A percentile compares a stretch with the other conserved stretches of the same genome.
These are phyloP conservation scores for Eucalyptus sideroxylon DNA, from an alignment of 345 rosid genomes.

Conservation along the genomic window DNA sequence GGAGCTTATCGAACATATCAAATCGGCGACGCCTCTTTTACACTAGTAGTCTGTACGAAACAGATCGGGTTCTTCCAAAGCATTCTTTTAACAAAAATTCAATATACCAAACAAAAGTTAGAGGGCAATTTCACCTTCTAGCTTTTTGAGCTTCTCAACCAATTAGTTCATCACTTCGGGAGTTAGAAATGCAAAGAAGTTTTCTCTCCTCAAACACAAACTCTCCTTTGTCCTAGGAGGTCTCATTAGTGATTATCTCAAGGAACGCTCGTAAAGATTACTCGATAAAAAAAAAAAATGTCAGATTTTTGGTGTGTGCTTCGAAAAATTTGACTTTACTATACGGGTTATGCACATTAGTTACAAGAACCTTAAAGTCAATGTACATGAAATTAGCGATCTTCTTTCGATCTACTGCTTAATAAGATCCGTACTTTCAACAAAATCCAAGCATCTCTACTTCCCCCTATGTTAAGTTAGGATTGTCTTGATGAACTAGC, in stretches of 20 bases:
- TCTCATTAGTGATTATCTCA: no score
- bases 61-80: not conserved
- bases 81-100: not conserved
- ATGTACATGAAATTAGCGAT: not conserved
- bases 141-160: no score
- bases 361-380: not conserved
- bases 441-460: not conserved
- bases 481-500: not conserved
- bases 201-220: not conserved
- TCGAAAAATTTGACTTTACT: not conserved
- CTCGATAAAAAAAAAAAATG: not conserved
- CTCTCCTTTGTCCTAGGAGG: no score
- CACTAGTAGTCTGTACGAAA: no score
- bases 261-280: no score
- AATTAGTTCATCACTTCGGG: not conserved
- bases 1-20: not conserved
- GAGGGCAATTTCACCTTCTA: not conserved
- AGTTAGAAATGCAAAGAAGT: not conserved
- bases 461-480: not conserved
- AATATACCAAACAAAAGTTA: not conserved
- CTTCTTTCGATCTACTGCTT: not conserved
- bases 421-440: not conserved
- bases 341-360: not conserved
- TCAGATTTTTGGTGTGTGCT: rapidly evolving
- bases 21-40: not conserved